Conservation (phyloP, 306 rosid genomes). For the Styphnolobium japonicum region DNA sequence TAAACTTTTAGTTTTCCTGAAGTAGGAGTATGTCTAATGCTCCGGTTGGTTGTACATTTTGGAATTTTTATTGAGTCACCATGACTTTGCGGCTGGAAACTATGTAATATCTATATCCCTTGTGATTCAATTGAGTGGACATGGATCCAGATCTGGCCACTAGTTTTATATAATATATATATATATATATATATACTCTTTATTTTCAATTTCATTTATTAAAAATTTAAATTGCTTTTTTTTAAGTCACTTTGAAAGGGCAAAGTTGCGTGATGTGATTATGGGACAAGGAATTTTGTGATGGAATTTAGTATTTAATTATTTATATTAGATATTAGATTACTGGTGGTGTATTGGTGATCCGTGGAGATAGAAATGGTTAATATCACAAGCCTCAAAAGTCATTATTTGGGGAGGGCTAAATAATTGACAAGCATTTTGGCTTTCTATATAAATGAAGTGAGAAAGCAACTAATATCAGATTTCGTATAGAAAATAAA, state of each 20-base stretch:
- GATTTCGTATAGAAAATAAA: not conserved
- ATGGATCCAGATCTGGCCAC: slow-evolving; percentile 30
- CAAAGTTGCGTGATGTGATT: not conserved
- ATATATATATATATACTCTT: too few species aligned
- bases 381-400: too few species aligned
- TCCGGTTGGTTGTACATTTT: not conserved
- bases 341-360: not conserved
- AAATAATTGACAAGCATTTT: not conserved
- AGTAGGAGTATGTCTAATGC: slow-evolving; percentile 20
- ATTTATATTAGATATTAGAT: not conserved
- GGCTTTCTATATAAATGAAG: not conserved
- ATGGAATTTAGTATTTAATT: too few species aligned
- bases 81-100: not conserved
- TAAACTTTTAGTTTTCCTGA: not conserved
- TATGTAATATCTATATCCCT: not conserved
- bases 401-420: too few species aligned
- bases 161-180: not conserved
- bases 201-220: too few species aligned
- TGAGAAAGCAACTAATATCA: not conserved
- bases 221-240: too few species aligned
- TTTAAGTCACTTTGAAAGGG: not conserved
- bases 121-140: not conserved
- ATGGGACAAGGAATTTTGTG: not conserved
- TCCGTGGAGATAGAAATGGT: not conserved
- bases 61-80: slow-evolving; percentile 24